Evolutionary conservation across 805 yeast species (phyloP).

Genomic region (Candida stauntonica): DNA sequence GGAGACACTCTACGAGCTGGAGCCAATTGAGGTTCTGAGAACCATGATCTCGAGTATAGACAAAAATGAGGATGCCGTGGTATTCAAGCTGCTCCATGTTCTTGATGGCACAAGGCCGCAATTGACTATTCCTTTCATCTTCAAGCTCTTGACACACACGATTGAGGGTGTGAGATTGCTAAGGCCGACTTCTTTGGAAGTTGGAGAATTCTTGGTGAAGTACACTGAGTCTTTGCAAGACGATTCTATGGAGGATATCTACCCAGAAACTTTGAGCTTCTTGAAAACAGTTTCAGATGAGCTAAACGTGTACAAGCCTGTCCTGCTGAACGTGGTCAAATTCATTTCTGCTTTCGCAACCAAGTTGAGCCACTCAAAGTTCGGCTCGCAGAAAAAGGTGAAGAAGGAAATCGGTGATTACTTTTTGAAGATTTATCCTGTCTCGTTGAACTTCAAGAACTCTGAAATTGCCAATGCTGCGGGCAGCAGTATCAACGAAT

Average conservation of each 20-base stretch:
- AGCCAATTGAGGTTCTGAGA: constrained; percentile 71
- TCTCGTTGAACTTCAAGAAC: constrained; percentile 25
- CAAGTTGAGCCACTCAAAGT: constrained; percentile 54
- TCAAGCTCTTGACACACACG: constrained; percentile 45
- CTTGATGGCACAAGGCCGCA: constrained; percentile 83
- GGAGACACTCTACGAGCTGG: constrained; percentile 60
- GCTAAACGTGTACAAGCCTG: constrained; percentile 39
- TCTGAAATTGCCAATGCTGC: constrained; percentile 18
- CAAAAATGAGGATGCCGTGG: constrained; percentile 26
- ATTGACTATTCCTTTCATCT: constrained; percentile 62
- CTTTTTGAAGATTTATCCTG: constrained; percentile 34
- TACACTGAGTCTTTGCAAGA: constrained; percentile 66
- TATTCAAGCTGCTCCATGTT: constrained; percentile 65
- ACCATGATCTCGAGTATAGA: constrained; percentile 40
- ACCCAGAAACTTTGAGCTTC: constrained; percentile 53
- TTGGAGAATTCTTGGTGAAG: constrained; percentile 35
- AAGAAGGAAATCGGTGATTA: constrained; percentile 51
- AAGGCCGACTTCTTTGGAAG: constrained; percentile 17
- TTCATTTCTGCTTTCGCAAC: constrained; percentile 47
- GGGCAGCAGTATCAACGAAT: constrained; percentile 5
- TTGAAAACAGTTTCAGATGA: constrained; percentile 54
- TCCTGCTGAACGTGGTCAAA: constrained; percentile 51
- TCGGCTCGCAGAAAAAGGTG: constrained; percentile 56
- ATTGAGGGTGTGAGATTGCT: constrained; percentile 3
- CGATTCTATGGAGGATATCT: constrained; percentile 78